Evolutionary conservation across 345 rosid genomes (phyloP).

Genomic region (Heritiera littoralis): DNA sequence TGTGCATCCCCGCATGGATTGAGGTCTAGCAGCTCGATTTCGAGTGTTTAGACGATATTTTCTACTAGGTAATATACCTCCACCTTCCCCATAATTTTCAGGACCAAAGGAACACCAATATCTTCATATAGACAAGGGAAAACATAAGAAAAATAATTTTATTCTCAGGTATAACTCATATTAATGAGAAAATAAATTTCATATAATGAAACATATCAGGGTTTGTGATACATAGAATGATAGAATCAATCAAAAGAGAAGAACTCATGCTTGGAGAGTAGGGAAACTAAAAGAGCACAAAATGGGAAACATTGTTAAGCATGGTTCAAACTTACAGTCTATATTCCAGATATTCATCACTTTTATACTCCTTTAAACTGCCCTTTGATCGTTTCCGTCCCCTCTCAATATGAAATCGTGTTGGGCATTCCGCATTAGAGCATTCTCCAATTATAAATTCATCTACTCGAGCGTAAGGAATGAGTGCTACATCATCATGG

Average conservation of each 20-base stretch:
- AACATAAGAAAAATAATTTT: neutral
- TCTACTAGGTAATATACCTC: constrained; percentile 80
- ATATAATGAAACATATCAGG: neutral
- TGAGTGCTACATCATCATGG: constrained; percentile 75
- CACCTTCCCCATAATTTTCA: constrained; percentile 97
- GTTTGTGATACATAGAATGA: neutral
- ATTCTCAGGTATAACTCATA: neutral
- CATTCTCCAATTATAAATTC: constrained; percentile 87
- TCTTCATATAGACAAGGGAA: constrained; percentile 35
- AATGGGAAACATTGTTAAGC: neutral
- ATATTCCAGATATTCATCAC: constrained; percentile 79
- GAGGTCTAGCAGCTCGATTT: constrained; percentile 89
- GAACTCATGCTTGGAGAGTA: neutral
- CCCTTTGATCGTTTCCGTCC: constrained; percentile 69
- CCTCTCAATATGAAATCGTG: constrained; percentile 86
- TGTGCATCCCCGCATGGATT: constrained; percentile 95
- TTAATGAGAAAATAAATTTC: neutral
- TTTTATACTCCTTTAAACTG: constrained; percentile 71
- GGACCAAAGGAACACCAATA: constrained; percentile 99
- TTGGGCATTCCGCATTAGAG: constrained; percentile 73
- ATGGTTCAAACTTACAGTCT: constrained; percentile 53
- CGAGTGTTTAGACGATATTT: constrained; percentile 80
- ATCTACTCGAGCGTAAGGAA: constrained; percentile 69
- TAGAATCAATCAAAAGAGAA: constrained; percentile 10
- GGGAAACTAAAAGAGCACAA: neutral